Percentiles rank a stretch among this genome's conserved stretches.
Conservation (phyloP, 2,329 filamentous ascomycete genomes). For the Cercospora janseana region DNA sequence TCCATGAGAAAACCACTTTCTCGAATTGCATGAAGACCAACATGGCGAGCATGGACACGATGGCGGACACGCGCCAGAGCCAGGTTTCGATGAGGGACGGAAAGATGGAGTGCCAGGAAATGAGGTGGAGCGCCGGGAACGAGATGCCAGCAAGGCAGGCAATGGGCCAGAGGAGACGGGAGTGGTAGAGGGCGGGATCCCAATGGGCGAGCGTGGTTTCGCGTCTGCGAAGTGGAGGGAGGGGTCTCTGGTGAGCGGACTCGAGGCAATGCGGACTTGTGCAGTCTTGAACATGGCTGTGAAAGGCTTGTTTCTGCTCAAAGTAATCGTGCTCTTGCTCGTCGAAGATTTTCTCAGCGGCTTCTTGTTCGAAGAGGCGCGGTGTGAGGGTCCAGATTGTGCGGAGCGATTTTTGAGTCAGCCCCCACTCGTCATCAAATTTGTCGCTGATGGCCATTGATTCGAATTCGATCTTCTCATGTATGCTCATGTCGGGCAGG, state of each 20-base stretch:
- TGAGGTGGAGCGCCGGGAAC: background rate
- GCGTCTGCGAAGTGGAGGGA: conserved; percentile 19
- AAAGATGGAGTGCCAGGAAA: conserved; percentile 36
- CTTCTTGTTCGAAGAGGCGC: conserved; percentile 35
- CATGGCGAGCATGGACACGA: conserved; percentile 34
- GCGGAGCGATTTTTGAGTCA: conserved; percentile 30
- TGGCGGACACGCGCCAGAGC: conserved; percentile 35
- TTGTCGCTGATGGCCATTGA: conserved; percentile 30
- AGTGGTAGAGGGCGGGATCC: background rate
- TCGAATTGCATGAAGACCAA: conserved; percentile 28
- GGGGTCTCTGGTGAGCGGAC: conserved; percentile 1
- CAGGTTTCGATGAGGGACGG: conserved; percentile 31
- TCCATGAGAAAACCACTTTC: conserved; percentile 20
- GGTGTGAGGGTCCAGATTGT: conserved; percentile 36
- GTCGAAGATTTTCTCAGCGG: conserved; percentile 4
- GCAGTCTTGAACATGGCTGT: conserved; percentile 6
- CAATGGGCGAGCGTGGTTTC: background rate
- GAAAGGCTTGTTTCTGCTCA: background rate
- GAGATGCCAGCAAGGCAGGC: background rate
- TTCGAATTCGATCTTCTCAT: conserved; percentile 31
- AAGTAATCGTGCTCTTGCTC: conserved; percentile 7
- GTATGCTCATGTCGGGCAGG: conserved; percentile 32
- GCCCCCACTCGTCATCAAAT: conserved; percentile 34
- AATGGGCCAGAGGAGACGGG: background rate
- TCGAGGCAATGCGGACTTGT: conserved; percentile 2